phyloP scores from a whole-genome alignment of 2,329 filamentous ascomycete genomes.

The Claviceps sp. region DNA sequence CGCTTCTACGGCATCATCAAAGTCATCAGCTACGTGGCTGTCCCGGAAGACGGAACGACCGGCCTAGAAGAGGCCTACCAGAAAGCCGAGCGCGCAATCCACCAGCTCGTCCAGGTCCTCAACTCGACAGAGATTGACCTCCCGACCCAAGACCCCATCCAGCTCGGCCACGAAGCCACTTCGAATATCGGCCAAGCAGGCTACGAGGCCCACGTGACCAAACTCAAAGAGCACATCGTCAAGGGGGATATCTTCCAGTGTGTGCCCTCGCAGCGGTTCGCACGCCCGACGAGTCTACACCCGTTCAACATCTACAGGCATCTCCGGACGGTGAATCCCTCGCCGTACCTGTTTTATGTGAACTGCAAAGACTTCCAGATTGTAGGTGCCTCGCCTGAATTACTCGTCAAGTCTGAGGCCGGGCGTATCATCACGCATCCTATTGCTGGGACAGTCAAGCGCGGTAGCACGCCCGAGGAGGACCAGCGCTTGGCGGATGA shows the following conservation, averaged over 20 bases:
- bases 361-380: conserved; percentile 89
- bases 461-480: conserved; percentile 67
- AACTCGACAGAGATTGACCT: conserved; percentile 63
- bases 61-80: conserved; percentile 52
- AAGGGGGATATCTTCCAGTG: conserved; percentile 94
- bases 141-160: conserved; percentile 61
- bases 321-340: conserved; percentile 92
- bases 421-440: conserved; percentile 90
- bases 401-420: conserved; percentile 80
- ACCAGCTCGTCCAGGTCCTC: conserved; percentile 56
- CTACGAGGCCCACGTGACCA: conserved; percentile 80
- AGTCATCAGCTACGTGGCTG: conserved; percentile 78
- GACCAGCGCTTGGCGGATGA: conserved; percentile 68
- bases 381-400: conserved; percentile 85
- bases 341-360: conserved; percentile 93
- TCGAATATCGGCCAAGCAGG: conserved; percentile 85
- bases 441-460: conserved; percentile 88
- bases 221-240: conserved; percentile 80
- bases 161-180: conserved; percentile 62
- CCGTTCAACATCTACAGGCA: conserved; percentile 98
- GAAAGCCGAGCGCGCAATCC: conserved; percentile 50
- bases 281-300: conserved; percentile 78
- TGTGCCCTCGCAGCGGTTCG: conserved; percentile 86
- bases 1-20: conserved; percentile 89
- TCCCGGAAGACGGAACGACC: conserved; percentile 32